Evolutionary conservation across 768 basidiomycete genomes (phyloP).

Genomic region (Lentinus brumalis): DNA sequence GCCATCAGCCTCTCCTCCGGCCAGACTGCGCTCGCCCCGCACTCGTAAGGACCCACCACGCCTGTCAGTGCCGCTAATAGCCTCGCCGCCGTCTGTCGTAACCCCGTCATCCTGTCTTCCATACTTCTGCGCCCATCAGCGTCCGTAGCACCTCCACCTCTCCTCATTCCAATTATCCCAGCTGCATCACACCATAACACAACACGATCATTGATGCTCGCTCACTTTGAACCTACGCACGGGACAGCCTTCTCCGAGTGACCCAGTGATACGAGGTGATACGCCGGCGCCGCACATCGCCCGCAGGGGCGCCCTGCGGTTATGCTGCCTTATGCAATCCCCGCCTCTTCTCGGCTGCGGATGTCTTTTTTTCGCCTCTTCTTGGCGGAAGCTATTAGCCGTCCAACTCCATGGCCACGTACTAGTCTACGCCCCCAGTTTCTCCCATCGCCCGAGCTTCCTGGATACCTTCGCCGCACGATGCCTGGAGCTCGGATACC

Average conservation of each 20-base stretch:
- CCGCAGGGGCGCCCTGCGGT: background rate
- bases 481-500: background rate
- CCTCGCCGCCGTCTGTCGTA: no score
- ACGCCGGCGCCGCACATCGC: background rate
- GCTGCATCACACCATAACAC: background rate
- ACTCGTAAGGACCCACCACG: no score
- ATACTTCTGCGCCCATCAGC: background rate
- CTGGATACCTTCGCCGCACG: background rate
- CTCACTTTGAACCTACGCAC: background rate
- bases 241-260: background rate
- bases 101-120: no score
- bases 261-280: background rate
- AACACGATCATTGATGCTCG: background rate
- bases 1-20: background rate
- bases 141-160: background rate
- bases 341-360: background rate
- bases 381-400: background rate
- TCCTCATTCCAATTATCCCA: background rate
- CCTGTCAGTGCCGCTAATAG: no score
- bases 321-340: background rate
- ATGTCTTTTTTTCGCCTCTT: background rate
- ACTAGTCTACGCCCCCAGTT: no score
- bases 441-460: background rate
- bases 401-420: background rate
- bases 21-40: no score